phyloP scores from a whole-genome alignment of 768 basidiomycete genomes.

The Boletus tomentosulus region DNA sequence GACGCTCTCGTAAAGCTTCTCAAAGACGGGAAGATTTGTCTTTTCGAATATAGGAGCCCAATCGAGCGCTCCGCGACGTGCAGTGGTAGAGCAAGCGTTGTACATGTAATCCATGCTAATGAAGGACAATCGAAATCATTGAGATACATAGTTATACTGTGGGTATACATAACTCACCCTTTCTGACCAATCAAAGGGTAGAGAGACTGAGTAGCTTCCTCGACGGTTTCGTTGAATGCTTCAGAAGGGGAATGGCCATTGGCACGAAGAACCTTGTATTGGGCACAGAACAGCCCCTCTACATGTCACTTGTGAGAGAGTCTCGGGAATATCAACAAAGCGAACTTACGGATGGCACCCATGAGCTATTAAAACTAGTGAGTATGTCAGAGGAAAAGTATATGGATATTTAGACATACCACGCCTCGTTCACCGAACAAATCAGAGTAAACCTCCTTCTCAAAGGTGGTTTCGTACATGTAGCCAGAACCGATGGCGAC shows the following conservation, averaged over 20 bases:
- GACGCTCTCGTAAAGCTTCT: constrained; percentile 92
- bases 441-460: constrained; percentile 99
- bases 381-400: constrained; percentile 1
- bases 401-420: constrained; percentile 46
- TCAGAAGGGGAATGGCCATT: constrained; percentile 97
- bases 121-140: not conserved
- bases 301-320: constrained; percentile 6
- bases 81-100: constrained; percentile 98
- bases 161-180: constrained; percentile 49
- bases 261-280: constrained; percentile 95
- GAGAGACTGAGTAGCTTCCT: constrained; percentile 99
- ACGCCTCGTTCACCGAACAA: constrained; percentile 99
- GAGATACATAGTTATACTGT: not conserved
- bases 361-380: constrained; percentile 58
- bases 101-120: constrained; percentile 98
- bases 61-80: constrained; percentile 97
- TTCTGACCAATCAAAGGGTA: constrained; percentile 95
- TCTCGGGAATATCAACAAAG: not conserved
- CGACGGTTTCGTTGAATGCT: constrained; percentile 99
- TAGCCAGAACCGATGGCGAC: constrained; percentile 96
- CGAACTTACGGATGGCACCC: constrained; percentile 84
- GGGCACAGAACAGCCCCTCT: constrained; percentile 99
- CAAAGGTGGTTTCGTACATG: constrained; percentile 97
- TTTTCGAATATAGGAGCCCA: constrained; percentile 98
- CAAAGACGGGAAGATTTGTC: constrained; percentile 92